Evolutionary conservation across 805 yeast genomes (phyloP), one percentile per base, ranked within the genome.

Genomic region (Metschnikowia colocasiae): DNA sequence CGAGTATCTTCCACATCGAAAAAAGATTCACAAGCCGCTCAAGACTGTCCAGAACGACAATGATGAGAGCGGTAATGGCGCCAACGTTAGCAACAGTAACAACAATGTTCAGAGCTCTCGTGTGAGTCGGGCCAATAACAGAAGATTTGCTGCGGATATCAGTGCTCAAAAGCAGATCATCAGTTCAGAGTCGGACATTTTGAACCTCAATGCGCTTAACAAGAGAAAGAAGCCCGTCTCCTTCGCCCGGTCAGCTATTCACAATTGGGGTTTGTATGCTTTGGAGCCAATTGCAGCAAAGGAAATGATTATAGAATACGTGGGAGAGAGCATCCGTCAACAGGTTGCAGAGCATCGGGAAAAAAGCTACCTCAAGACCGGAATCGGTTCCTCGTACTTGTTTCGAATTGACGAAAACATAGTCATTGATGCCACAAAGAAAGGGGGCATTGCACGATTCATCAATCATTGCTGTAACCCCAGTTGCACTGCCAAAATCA

Each of bases 391-490:
- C 2, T 85, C 95, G 50, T 94, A 94, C 63, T 69, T 94, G 46
- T 94, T 94, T 68, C 74, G 98, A 54, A 83, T 94, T 37, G 98
- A 94, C 61, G 96, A 90, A 60, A 87, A 87, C 55, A 88, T 95
- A 0, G 97, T 94, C 7, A 87, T 94, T 46, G 99, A 94, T 69
- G 99, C 99, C 6, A 92, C 98, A 0, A 92, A 91, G 62, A 87
- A 84, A 53, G 99, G 99, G 23, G 97, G 98, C 3, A 91, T 91
- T 59, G 98, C 99, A 0, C 75, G 99, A 50, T 94, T 94, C 60
- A 94, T 94, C 63, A 94, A 94, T 59, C 99, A 94, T 64, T 90
- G 97, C 63, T 94, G 99, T 69, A 87, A 85, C 45, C 99, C 99
- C 1, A 90, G 96, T 56, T 94, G 99, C 68, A 90, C 96, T 0